phyloP scores from a whole-genome alignment of 2,329 filamentous ascomycete species.

The Calonectria pseudoturangicola region DNA sequence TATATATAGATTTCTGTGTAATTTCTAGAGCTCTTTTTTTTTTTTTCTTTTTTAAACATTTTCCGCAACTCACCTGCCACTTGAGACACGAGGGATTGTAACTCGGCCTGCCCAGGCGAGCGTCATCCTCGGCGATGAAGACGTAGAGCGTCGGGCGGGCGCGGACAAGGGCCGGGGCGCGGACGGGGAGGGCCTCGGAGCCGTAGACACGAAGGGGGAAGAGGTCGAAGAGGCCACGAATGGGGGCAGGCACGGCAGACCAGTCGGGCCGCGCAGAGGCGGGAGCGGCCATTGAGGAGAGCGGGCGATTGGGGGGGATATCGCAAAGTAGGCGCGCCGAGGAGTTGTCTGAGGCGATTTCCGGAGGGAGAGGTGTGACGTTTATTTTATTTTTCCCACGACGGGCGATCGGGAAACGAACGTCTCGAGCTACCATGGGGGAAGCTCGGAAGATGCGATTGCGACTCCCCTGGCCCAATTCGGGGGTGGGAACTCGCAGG shows the following conservation, averaged over 20 bases:
- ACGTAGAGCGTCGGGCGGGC: slow-evolving; percentile 80
- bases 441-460: slow-evolving; percentile 28
- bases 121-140: slow-evolving; percentile 82
- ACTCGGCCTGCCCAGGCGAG: slow-evolving; percentile 78
- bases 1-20: slow-evolving; percentile 14
- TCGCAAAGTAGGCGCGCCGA: neutral
- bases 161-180: slow-evolving; percentile 66
- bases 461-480: slow-evolving; percentile 26
- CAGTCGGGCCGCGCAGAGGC: slow-evolving; percentile 54
- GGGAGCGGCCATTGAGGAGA: slow-evolving; percentile 45
- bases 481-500: slow-evolving; percentile 23
- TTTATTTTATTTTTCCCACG: neutral
- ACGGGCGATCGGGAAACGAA: neutral
- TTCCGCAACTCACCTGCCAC: slow-evolving; percentile 84
- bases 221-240: slow-evolving; percentile 88
- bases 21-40: neutral
- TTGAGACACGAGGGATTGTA: slow-evolving; percentile 96
- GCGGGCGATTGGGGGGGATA: neutral
- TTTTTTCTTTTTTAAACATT: neutral
- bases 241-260: slow-evolving; percentile 81
- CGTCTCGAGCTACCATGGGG: slow-evolving; percentile 7
- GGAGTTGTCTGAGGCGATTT: neutral
- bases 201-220: slow-evolving; percentile 88
- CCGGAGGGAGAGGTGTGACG: neutral
- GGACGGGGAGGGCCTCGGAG: slow-evolving; percentile 82